Conservation (phyloP, 2,329 filamentous ascomycete species). For the Fusarium tjaetaba region DNA sequence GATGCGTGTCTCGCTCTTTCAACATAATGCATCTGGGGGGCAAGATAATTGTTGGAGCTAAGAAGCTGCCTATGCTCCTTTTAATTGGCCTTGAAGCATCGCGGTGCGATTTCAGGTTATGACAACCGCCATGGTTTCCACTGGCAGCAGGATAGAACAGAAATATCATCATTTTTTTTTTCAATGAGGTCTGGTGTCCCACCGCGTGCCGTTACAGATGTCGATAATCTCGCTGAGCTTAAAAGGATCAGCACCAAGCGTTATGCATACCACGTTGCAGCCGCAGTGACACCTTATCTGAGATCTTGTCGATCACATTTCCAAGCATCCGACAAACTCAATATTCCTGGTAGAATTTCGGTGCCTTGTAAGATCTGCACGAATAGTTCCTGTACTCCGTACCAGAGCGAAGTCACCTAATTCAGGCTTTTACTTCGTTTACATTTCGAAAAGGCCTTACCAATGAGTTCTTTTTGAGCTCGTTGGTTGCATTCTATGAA, state of each 20-base stretch:
- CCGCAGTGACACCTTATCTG: not conserved
- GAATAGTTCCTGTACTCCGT: not conserved
- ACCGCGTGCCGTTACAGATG: not conserved
- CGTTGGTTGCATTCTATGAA: not conserved
- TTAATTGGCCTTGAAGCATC: not conserved
- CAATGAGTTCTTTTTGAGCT: not conserved
- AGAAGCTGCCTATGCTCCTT: not conserved
- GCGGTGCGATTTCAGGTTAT: constrained; percentile 2
- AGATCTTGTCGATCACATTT: constrained; percentile 2
- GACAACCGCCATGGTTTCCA: not conserved
- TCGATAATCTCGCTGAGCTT: not conserved
- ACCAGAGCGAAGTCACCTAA: not conserved
- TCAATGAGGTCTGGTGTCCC: not conserved
- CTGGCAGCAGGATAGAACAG: constrained; percentile 21
- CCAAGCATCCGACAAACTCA: not conserved
- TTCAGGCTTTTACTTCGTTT: not conserved
- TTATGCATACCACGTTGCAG: not conserved
- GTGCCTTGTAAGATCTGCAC: not conserved
- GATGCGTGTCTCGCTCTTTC: constrained; percentile 83
- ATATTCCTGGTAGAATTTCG: not conserved
- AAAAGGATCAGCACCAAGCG: not conserved
- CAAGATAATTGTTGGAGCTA: not conserved
- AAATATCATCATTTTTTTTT: constrained; percentile 27
- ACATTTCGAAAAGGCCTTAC: not conserved
- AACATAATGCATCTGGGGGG: constrained; percentile 44